Conservation (phyloP, 2,329 filamentous ascomycete species). For the Coniochaeta sp. region DNA sequence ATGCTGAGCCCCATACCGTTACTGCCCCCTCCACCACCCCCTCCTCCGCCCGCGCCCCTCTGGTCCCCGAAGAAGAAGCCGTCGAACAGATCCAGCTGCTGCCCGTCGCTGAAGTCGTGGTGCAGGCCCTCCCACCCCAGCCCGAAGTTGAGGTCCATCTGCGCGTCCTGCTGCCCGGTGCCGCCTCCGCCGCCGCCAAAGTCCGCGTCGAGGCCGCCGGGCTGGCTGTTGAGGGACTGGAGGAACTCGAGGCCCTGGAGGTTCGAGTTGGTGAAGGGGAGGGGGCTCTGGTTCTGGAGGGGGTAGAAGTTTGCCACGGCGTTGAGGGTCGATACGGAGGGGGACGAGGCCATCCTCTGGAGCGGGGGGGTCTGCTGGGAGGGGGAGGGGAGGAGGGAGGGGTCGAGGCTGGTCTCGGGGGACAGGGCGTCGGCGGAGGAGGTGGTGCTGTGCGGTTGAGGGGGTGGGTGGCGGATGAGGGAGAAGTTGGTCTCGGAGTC, state of each 20-base stretch:
- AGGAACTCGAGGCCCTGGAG: conserved; percentile 48
- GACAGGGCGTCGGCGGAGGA: conserved; percentile 24
- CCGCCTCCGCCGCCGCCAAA: conserved; percentile 1
- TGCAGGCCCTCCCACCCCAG: conserved; percentile 56
- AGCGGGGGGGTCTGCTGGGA: background rate
- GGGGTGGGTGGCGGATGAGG: conserved; percentile 31
- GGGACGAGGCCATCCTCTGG: conserved; percentile 9
- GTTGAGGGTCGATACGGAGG: background rate
- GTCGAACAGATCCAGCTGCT: conserved; percentile 62
- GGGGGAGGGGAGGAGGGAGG: conserved; percentile 37
- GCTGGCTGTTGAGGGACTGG: conserved; percentile 26
- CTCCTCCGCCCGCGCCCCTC: conserved; percentile 23
- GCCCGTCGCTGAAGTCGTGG: conserved; percentile 53
- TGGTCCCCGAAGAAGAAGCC: conserved; percentile 61
- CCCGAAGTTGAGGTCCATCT: conserved; percentile 59
- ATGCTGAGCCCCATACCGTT: conserved; percentile 1
- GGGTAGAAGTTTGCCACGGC: background rate
- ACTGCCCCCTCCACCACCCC: conserved; percentile 15
- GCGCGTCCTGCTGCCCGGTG: conserved; percentile 32
- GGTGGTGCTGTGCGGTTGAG: conserved; percentile 26
- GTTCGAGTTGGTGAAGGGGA: conserved; percentile 22
- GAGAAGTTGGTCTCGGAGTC: conserved; percentile 25
- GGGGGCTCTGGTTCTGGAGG: background rate
- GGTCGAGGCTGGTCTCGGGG: conserved; percentile 29
- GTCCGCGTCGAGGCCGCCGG: background rate